Conservation (phyloP, 441 rosid species). For the Erodium moschatum region DNA sequence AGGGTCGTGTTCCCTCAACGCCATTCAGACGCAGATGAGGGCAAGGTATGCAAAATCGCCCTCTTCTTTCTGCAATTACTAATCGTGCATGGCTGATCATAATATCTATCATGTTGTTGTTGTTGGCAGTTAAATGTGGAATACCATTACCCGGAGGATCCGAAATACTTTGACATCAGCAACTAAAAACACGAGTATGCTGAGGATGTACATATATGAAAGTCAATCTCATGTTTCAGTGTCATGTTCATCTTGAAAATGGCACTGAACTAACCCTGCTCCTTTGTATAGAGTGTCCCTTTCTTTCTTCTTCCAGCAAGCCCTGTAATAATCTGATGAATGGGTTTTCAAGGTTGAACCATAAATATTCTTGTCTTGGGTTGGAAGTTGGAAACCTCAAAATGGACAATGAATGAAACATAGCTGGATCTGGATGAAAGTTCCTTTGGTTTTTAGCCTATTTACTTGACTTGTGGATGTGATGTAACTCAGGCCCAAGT, state of each 20-base stretch:
- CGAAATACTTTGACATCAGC: slow-evolving; percentile 71
- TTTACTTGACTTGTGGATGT: no score
- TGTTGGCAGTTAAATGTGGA: slow-evolving; percentile 74
- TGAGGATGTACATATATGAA: not conserved
- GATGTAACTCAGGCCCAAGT: no score
- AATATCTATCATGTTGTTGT: not conserved
- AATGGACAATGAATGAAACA: not conserved
- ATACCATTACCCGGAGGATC: slow-evolving; percentile 82
- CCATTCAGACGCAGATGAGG: slow-evolving; percentile 90
- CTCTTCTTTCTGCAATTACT: not conserved
- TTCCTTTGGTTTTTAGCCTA: no score
- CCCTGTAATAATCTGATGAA: not conserved
- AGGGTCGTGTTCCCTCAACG: slow-evolving; percentile 93
- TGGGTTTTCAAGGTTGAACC: not conserved
- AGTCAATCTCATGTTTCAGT: not conserved
- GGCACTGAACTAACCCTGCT: not conserved
- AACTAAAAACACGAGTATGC: slow-evolving; percentile 30
- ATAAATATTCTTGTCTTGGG: not conserved
- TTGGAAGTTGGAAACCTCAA: not conserved
- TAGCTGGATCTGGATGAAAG: not conserved
- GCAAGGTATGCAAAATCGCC: slow-evolving; percentile 50
- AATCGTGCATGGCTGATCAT: no score
- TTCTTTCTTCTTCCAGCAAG: not conserved
- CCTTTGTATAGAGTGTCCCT: no score
- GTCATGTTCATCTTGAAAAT: not conserved